Evolutionary conservation across 495 filamentous ascomycete genomes (phyloP).

Genomic region (Tetracladium setigerum): DNA sequence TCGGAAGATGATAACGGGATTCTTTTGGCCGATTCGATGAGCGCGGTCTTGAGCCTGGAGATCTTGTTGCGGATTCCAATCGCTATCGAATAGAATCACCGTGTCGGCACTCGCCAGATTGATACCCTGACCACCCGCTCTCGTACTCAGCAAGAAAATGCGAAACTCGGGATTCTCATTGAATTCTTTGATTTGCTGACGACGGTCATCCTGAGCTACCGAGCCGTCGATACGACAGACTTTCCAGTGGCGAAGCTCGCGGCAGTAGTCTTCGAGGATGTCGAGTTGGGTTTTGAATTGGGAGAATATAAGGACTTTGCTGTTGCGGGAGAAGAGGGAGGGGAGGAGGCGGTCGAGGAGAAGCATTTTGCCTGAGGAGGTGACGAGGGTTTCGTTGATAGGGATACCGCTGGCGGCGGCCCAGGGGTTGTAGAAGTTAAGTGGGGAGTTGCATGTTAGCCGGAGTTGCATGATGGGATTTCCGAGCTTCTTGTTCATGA

Average conservation of each 20-base stretch:
- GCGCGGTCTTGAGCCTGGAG: conserved; percentile 92
- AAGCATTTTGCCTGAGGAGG: conserved; percentile 89
- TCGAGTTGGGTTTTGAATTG: conserved; percentile 95
- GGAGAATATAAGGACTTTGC: conserved; percentile 93
- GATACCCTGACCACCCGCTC: conserved; percentile 92
- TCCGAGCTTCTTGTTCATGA: conserved; percentile 86
- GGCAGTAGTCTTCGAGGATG: conserved; percentile 80
- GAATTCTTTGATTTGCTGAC: conserved; percentile 77
- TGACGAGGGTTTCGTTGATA: conserved; percentile 73
- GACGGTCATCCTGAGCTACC: conserved; percentile 75
- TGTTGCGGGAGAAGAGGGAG: conserved; percentile 61
- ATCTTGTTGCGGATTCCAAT: conserved; percentile 98
- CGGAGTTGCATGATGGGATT: conserved; percentile 93
- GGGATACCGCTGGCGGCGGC: conserved; percentile 31
- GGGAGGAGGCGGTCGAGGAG: conserved; percentile 83
- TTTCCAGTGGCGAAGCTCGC: conserved; percentile 61
- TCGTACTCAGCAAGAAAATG: conserved; percentile 81
- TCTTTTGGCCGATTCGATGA: conserved; percentile 89
- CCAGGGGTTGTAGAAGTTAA: conserved; percentile 97
- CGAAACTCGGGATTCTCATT: conserved; percentile 63
- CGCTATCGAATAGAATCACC: conserved; percentile 90
- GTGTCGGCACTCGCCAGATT: conserved; percentile 97
- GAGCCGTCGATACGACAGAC: conserved; percentile 88
- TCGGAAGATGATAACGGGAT: conserved; percentile 90
- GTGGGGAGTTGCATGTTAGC: conserved; percentile 84